Conservation (phyloP, 805 yeast genomes). For the Vanderwaltozyma tropicalis region DNA sequence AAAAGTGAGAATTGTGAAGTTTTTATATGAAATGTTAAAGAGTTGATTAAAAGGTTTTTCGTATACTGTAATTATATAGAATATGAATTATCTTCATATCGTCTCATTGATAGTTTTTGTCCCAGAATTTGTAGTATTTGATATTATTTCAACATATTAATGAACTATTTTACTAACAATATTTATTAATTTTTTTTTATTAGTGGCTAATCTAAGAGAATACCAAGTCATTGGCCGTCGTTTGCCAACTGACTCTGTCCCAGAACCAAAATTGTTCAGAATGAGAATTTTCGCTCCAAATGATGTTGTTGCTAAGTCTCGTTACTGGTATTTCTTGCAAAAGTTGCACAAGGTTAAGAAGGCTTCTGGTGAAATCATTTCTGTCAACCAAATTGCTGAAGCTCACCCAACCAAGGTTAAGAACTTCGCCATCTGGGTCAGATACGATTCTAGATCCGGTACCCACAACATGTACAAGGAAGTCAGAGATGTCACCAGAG, state of each 20-base stretch:
- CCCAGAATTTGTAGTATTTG: too few species aligned
- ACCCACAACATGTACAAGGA: slow-evolving; percentile 99
- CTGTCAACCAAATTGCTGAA: slow-evolving; percentile 86
- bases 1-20: too few species aligned
- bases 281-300: slow-evolving; percentile 66
- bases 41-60: too few species aligned
- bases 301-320: slow-evolving; percentile 33
- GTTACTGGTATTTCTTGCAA: slow-evolving; percentile 99
- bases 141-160: too few species aligned
- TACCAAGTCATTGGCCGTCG: slow-evolving; percentile 99
- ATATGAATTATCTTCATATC: too few species aligned
- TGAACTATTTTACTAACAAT: slow-evolving; percentile 1
- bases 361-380: slow-evolving; percentile 98
- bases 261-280: slow-evolving; percentile 99
- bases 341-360: slow-evolving; percentile 99
- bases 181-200: slow-evolving; percentile 1
- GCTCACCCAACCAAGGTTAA: slow-evolving; percentile 97
- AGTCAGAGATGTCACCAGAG: slow-evolving; percentile 99
- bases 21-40: too few species aligned
- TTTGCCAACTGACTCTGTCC: slow-evolving; percentile 97
- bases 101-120: too few species aligned
- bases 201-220: slow-evolving; percentile 95
- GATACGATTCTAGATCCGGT: slow-evolving; percentile 99
- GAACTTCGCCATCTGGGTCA: slow-evolving; percentile 99
- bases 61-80: too few species aligned